phyloP scores from a whole-genome alignment of 306 rosid genomes.

The Elaeagnus macrophylla region DNA sequence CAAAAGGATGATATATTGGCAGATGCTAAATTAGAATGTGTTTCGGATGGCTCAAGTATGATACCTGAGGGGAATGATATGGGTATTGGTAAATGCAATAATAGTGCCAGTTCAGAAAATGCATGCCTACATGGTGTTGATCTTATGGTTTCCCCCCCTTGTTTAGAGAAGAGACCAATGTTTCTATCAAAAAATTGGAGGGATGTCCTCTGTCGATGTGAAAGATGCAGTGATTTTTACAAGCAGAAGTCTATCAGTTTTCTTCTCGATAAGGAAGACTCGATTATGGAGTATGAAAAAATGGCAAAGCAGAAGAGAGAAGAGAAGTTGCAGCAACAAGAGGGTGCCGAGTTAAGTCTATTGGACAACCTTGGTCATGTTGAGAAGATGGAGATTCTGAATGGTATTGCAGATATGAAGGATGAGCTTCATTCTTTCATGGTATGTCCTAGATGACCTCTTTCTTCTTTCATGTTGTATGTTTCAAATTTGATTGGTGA shows the following conservation, averaged over 20 bases:
- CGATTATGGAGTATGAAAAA: constrained; percentile 82
- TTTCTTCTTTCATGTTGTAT: background rate
- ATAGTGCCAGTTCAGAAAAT: constrained; percentile 20
- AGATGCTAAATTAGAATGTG: constrained; percentile 32
- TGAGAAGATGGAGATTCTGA: constrained; percentile 85
- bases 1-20: constrained; percentile 18
- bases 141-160: constrained; percentile 31
- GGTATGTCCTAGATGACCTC: constrained; percentile 35
- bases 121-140: constrained; percentile 57
- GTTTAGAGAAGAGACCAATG: constrained; percentile 45
- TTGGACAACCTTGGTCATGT: constrained; percentile 78
- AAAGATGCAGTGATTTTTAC: constrained; percentile 45
- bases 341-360: constrained; percentile 60
- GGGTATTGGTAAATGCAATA: constrained; percentile 18
- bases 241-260: constrained; percentile 50
- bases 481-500: background rate
- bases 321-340: constrained; percentile 70
- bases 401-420: constrained; percentile 90
- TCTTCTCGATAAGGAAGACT: constrained; percentile 77
- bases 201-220: constrained; percentile 73
- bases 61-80: constrained; percentile 21
- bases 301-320: constrained; percentile 77
- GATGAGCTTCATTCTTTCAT: constrained; percentile 75
- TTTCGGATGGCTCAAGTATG: constrained; percentile 24
- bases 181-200: constrained; percentile 90